Base-by-base conservation (phyloP, 1,284 basidiomycete genomes). In the Cryptococcus floricola region DNA sequence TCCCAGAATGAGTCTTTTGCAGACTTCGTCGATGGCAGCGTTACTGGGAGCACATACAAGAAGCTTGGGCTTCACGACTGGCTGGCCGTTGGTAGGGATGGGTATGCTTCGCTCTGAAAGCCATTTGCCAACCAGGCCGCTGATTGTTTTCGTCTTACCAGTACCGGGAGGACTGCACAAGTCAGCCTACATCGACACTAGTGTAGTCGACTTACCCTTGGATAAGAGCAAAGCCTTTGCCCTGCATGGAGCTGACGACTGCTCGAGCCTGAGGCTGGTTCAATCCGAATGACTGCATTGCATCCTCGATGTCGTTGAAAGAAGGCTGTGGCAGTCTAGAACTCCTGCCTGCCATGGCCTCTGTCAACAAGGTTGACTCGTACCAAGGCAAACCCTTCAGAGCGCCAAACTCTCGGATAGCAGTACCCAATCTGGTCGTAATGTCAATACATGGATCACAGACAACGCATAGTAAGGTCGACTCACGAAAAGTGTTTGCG, bases 141-240 rank as follows among this genome's bases (percentile, higher is more conserved):
- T 91, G 62, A 99, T 98, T 0, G 96, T 99, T 50, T 92, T 97
- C 10, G 96, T 98, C 78, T 99, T 99, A 42, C 96, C 96, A 0
- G 96, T 99, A 62, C 96, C 96, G 1, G 96, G 96, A 28, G 96
- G 96, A 48, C 93, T 38, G 19, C 38, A 6, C 23, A 34, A 48
- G 41, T 53, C 25, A 38, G 27, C 31, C 13, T 8, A 31, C 5
- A 34, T 18, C 44, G 8, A 19, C 23, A 8, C 25, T 8, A 13
- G 23, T 23, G n/a, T 8, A 46, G 1, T 23, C 25, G n/a, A 77
- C 83, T 61, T 69, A 94, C 93, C 95, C 96, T 82, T 98, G 96
- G 56, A 99, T 95, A 38, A 99, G 80, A 0, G 86, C 84, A 70
- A 99, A 97, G 1, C 94, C 96, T 23, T 85, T 78, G 0, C 84